Evolutionary conservation across 2,329 filamentous ascomycete genomes (phyloP).

Genomic region (Drechslerella stenobrocha): DNA sequence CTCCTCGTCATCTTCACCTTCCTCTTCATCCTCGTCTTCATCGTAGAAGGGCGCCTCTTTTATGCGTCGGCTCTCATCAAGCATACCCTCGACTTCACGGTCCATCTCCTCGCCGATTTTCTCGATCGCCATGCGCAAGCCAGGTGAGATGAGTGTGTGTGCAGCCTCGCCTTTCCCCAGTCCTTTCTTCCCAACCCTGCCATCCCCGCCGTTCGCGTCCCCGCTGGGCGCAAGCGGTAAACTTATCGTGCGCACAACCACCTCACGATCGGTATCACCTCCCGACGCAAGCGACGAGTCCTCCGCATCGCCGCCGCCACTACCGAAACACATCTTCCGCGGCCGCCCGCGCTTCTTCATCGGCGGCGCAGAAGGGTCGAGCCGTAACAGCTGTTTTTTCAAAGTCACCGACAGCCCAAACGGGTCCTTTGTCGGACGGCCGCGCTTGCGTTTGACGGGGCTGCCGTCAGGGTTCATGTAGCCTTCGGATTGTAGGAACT

Average conservation of each 20-base stretch:
- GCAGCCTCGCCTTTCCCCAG: too few species aligned
- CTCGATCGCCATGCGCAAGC: slow-evolving; percentile 28
- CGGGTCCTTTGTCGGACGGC: slow-evolving; percentile 39
- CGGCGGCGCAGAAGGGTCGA: slow-evolving; percentile 36
- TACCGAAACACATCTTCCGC: slow-evolving; percentile 26
- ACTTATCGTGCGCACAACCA: too few species aligned
- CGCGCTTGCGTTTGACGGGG: slow-evolving; percentile 31
- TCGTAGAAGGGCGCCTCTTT: neutral
- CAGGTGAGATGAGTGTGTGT: slow-evolving; percentile 40
- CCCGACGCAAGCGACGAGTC: too few species aligned
- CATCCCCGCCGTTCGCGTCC: too few species aligned
- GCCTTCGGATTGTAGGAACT: slow-evolving; percentile 31
- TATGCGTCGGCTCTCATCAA: slow-evolving; percentile 15
- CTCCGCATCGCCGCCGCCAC: too few species aligned
- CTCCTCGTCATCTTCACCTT: neutral
- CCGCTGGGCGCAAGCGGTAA: too few species aligned
- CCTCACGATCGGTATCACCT: too few species aligned
- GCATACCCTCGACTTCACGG: slow-evolving; percentile 28
- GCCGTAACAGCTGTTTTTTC: slow-evolving; percentile 31
- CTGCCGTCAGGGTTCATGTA: slow-evolving; percentile 47
- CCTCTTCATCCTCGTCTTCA: neutral
- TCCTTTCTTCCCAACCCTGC: too few species aligned
- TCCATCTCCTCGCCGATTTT: slow-evolving; percentile 42
- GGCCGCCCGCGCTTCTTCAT: slow-evolving; percentile 42
- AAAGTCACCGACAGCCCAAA: slow-evolving; percentile 42